Evolutionary conservation across 73 alveolate species (phyloP), one percentile per base, ranked within the genome.

Genomic region (Paramecium bursaria): DNA sequence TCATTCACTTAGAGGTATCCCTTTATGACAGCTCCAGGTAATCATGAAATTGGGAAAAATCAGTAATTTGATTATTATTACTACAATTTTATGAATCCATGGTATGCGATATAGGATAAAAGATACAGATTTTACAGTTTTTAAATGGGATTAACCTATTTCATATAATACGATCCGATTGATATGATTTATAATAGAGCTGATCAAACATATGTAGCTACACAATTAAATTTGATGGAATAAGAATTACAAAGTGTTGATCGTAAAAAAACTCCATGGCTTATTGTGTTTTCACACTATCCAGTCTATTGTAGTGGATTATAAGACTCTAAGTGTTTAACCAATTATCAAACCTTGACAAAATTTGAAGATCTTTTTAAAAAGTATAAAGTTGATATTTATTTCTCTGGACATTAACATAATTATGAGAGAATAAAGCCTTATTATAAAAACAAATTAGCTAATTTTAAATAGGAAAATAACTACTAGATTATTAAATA

Each of bases 241-340:
- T 39, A 39, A 17, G 23, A 39, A 0, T 44, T 47, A 19, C 47
- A 11, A 1, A 1, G 14, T 29, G 44, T 29, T 0, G 31, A 55
- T 22, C 51, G 89, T 39, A 26, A 79, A 30, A 29, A 54, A 15
- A 48, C 73, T 35, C 89, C 89, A 19, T 79, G 89, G 89, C 31
- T 79, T 48, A 48, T 79, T 10, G 74, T 55, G 0, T 79, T 79
- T 55, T 50, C 73, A 14, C 89, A 79, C 54, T 53, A 79, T 46
- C 89, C 89, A 39, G 35, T 79, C 23, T 79, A 79, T 42, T 79
- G 89, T 27, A 79, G 50, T n/a, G 73, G 31, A 11, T 39, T 67
- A 47, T 35, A 67, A 25, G 89, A 79, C 35, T 48, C 42, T 14
- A 21, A 79, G 29, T 79, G 89, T 25, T 21, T 23, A 7, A 13